Evolutionary conservation across 2,329 filamentous ascomycete genomes (phyloP).

Genomic region (Arthrobotrys megalospora): DNA sequence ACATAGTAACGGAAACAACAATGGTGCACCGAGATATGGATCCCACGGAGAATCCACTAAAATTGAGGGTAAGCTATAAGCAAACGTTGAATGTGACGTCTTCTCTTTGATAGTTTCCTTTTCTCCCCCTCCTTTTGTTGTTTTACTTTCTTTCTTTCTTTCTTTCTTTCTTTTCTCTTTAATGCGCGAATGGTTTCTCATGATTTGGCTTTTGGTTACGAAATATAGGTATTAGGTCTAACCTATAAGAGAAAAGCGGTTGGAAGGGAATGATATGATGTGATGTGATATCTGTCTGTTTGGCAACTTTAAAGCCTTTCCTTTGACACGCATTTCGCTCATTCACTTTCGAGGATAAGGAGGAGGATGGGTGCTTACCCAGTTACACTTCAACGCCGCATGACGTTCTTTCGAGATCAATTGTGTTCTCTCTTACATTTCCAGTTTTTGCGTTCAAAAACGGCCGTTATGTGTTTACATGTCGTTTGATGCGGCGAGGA

Average conservation of each 20-base stretch:
- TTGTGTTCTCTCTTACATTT: too few species aligned
- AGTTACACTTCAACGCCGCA: too few species aligned
- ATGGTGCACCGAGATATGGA: constrained; percentile 69
- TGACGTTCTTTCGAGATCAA: too few species aligned
- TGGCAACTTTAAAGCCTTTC: background rate
- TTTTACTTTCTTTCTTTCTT: constrained; percentile 17
- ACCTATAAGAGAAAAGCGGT: constrained; percentile 37
- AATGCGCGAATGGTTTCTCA: constrained; percentile 45
- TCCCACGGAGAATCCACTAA: constrained; percentile 66
- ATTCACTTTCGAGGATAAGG: too few species aligned
- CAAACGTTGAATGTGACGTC: constrained; percentile 25
- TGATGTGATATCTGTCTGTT: background rate
- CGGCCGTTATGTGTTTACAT: too few species aligned
- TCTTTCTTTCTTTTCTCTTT: constrained; percentile 13
- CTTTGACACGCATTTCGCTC: too few species aligned
- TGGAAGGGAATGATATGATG: background rate
- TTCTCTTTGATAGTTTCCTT: constrained; percentile 1
- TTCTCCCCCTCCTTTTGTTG: background rate
- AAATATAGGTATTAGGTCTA: constrained; percentile 59
- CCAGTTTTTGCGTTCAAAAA: too few species aligned
- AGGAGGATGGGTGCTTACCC: too few species aligned
- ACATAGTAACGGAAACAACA: constrained; percentile 68
- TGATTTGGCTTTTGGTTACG: constrained; percentile 31
- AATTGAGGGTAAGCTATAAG: constrained; percentile 59
- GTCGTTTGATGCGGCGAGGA: too few species aligned